Base-by-base conservation (phyloP, 331 rosid species). In the Acacia concinna region DNA sequence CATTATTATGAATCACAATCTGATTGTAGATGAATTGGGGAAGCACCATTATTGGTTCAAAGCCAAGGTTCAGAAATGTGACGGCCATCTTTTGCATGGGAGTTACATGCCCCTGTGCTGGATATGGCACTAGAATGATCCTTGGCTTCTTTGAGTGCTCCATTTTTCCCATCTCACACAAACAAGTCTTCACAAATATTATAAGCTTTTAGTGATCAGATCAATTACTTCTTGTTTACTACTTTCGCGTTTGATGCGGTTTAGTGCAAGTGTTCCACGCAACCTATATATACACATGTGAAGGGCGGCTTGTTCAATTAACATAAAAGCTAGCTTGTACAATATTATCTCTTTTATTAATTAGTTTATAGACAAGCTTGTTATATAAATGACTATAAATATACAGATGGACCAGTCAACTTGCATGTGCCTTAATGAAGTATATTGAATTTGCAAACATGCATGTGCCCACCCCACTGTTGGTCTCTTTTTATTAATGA, bases 41-140 rank as follows among this genome's bases (percentile, higher is more conserved):
- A 0, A 90, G 75, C 37, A 92, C 80, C 9, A 94, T 64, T 44
- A 88, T 59, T 0, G 95, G 76, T 59, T 85, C 74, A 32, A 82
- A 86, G 1, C 91, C 97, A 28, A 67, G 84, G 75, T 43, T 60
- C 3, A 74, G 20, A 54, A 92, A 84, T 37, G 80, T 81, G 2
- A 81, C 13, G 2, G 92, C 98, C 17, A 94, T 76, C 84, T 86
- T 88, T 25, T 92, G 86, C 93, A 94, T 92, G 83, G 97, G 97
- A 78, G 78, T 87, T 1, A 92, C 89, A 76, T 94, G 98, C 28
- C 97, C 97, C 56, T 87, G 97, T 17, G 98, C 96, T 0, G 97
- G 97, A 83, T 92, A 94, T 6, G 98, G 98, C 82, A 94, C 88
- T 56, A 92, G 12, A 13, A 94, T 30, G 31, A 88, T 66, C 40